These are phyloP conservation scores for Neofusicoccum ribis DNA, from an alignment of 2,329 filamentous ascomycete genomes.

Conservation along the genomic window DNA sequence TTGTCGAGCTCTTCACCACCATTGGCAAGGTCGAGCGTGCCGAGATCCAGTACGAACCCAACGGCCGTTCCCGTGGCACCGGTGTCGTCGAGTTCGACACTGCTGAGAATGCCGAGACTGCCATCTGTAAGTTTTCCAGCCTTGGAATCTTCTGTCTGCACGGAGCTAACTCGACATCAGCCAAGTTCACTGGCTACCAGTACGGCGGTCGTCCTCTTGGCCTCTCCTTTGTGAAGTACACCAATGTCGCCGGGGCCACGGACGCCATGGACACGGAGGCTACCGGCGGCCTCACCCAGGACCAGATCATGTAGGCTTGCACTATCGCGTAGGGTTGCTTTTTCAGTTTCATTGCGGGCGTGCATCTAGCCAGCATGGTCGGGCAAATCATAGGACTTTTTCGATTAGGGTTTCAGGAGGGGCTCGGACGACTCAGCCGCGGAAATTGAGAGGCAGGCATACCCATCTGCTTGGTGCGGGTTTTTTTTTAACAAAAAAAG, in stretches of 20 bases:
- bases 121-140: conserved; percentile 62
- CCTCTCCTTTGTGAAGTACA: conserved; percentile 90
- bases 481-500: conserved; percentile 2
- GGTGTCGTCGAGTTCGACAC: conserved; percentile 95
- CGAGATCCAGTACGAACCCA: conserved; percentile 98
- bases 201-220: conserved; percentile 94
- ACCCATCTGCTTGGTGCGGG: conserved; percentile 18
- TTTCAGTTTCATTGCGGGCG: conserved; percentile 14
- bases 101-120: conserved; percentile 81
- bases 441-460: conserved; percentile 15
- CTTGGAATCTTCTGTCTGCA: neutral
- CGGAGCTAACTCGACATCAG: conserved; percentile 42
- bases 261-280: conserved; percentile 80
- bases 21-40: conserved; percentile 98
- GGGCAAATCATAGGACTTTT: conserved; percentile 14
- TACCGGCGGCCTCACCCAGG: conserved; percentile 76
- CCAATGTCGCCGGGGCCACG: conserved; percentile 62
- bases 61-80: conserved; percentile 89
- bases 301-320: conserved; percentile 83
- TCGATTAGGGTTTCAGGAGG: conserved; percentile 9
- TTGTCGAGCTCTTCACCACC: conserved; percentile 94
- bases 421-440: conserved; percentile 2
- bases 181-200: conserved; percentile 97
- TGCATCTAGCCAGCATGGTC: conserved; percentile 13
- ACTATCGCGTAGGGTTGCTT: conserved; percentile 8